Conservation (phyloP, 257 asterid genomes). For the Voacanga thouarsii region DNA sequence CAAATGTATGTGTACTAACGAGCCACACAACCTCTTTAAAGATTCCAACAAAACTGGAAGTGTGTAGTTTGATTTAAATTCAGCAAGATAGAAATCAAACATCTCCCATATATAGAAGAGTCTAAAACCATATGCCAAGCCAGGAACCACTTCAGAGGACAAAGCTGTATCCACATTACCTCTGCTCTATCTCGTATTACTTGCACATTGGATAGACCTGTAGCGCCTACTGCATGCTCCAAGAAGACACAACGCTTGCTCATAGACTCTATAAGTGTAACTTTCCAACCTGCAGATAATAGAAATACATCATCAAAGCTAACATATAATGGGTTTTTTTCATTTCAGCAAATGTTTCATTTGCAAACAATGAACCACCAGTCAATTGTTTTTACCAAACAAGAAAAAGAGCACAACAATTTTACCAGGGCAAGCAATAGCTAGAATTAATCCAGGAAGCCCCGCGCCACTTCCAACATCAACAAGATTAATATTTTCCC, state of each 20-base stretch:
- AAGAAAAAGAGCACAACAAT: background rate
- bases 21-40: background rate
- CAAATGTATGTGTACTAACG: background rate
- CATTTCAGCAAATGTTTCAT: background rate
- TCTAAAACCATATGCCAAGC: background rate
- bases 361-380: background rate
- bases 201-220: conserved; percentile 68
- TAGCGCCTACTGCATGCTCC: conserved; percentile 60
- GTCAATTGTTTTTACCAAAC: background rate
- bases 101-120: background rate
- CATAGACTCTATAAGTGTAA: conserved; percentile 80
- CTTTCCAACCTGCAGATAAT: conserved; percentile 68
- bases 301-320: background rate
- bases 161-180: conserved; percentile 34
- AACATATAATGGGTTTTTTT: background rate
- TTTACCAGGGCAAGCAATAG: conserved; percentile 83
- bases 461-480: conserved; percentile 99
- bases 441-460: conserved; percentile 85
- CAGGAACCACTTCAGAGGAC: background rate
- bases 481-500: conserved; percentile 57
- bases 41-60: background rate
- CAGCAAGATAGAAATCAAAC: conserved; percentile 4
- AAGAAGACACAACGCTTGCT: conserved; percentile 82
- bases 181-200: conserved; percentile 80
- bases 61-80: background rate